Conservation (phyloP, 441 rosid species). For the Gossypium aridum region DNA sequence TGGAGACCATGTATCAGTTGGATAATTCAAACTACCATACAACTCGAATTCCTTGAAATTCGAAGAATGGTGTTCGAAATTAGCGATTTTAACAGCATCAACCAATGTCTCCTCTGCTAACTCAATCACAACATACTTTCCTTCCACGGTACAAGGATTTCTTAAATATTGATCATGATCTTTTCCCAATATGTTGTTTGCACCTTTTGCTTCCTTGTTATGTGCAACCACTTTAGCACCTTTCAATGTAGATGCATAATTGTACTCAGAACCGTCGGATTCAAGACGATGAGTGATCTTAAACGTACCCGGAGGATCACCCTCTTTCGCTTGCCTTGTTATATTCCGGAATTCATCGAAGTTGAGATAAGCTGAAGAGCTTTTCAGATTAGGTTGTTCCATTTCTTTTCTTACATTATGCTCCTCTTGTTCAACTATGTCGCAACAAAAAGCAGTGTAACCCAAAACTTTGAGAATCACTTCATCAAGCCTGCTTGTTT, state of each 20-base stretch:
- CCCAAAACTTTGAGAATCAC: slow-evolving; percentile 42
- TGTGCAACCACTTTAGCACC: slow-evolving; percentile 79
- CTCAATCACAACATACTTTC: slow-evolving; percentile 73
- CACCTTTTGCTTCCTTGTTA: slow-evolving; percentile 89
- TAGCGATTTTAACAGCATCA: slow-evolving; percentile 71
- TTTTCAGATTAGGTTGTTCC: slow-evolving; percentile 24
- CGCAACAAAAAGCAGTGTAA: slow-evolving; percentile 39
- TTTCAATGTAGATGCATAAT: slow-evolving; percentile 66
- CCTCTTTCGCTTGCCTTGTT: slow-evolving; percentile 37
- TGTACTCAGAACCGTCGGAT: slow-evolving; percentile 77
- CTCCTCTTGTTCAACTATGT: slow-evolving; percentile 25
- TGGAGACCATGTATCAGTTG: slow-evolving; percentile 54
- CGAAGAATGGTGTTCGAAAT: slow-evolving; percentile 82
- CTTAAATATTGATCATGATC: slow-evolving; percentile 79
- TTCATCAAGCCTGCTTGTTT: slow-evolving; percentile 35
- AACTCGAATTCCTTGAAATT: slow-evolving; percentile 70
- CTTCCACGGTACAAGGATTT: slow-evolving; percentile 70
- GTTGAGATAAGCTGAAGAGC: slow-evolving; percentile 41
- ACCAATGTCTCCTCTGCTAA: slow-evolving; percentile 81
- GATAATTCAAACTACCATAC: slow-evolving; percentile 67
- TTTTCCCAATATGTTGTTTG: slow-evolving; percentile 66
- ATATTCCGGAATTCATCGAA: slow-evolving; percentile 50
- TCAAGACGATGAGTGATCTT: slow-evolving; percentile 73
- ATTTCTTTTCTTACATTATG: slow-evolving; percentile 11
- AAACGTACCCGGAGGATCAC: slow-evolving; percentile 29